Conservation (phyloP, 768 basidiomycete species). For the Lactifluus hygrophoroides region DNA sequence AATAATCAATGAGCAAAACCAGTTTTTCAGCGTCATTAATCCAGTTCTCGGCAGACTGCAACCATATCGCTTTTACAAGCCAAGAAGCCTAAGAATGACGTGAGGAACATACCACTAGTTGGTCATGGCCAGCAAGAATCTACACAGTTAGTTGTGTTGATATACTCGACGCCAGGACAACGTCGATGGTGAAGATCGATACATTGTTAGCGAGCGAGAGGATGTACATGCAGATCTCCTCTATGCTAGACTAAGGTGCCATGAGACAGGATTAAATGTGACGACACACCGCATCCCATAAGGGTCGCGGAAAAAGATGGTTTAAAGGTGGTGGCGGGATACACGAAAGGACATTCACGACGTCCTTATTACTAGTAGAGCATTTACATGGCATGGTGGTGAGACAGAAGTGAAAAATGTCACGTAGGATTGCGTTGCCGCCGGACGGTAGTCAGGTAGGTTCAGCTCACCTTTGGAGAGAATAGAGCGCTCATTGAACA, state of each 20-base stretch:
- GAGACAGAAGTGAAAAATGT: neutral
- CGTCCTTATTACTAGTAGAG: too few relatives aligned
- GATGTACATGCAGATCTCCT: neutral
- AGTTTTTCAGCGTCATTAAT: neutral
- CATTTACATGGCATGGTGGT: too few relatives aligned
- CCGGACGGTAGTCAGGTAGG: too few relatives aligned
- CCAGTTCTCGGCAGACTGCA: neutral
- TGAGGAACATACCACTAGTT: neutral
- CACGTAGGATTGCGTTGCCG: conserved; percentile 9
- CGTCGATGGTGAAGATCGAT: conserved; percentile 1
- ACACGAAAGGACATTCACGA: neutral
- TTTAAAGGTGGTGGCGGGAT: neutral
- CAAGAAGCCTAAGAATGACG: conserved; percentile 3
- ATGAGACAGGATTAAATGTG: neutral
- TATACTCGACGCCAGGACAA: too few relatives aligned
- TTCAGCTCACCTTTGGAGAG: conserved; percentile 4
- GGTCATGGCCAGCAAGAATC: too few relatives aligned
- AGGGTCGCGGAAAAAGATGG: neutral
- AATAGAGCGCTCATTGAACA: conserved; percentile 8
- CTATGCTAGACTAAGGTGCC: neutral
- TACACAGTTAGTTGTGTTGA: neutral
- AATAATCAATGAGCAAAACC: neutral
- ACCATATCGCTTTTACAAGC: conserved; percentile 3
- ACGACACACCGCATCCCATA: neutral
- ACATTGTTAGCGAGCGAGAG: neutral